Conservation (phyloP, 306 rosid species). For the Chamaecrista fasciculata region DNA sequence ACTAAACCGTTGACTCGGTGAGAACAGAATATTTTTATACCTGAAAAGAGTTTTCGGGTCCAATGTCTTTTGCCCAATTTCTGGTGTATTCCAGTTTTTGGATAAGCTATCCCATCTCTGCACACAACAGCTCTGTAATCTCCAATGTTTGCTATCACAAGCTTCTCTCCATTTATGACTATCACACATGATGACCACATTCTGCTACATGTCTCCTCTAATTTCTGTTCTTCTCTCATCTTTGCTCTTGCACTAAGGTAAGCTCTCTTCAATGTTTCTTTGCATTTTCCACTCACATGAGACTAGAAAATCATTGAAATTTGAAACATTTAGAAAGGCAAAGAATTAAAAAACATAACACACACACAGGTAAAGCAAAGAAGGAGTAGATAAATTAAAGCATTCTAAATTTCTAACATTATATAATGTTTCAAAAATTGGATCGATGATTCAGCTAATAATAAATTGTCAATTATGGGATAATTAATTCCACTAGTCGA, state of each 20-base stretch:
- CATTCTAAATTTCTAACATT: too few relatives aligned
- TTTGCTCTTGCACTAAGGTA: constrained; percentile 52
- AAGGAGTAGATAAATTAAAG: too few relatives aligned
- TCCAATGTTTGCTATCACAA: constrained; percentile 71
- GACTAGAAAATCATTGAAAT: constrained; percentile 28
- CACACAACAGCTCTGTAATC: constrained; percentile 71
- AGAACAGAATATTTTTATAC: constrained; percentile 23
- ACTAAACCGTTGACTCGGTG: too few relatives aligned
- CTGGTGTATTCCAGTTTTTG: constrained; percentile 31
- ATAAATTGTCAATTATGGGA: too few relatives aligned
- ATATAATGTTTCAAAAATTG: too few relatives aligned
- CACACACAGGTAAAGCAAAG: too few relatives aligned
- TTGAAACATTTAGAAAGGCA: background rate
- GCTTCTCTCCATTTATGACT: constrained; percentile 66
- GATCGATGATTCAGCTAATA: too few relatives aligned
- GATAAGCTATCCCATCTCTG: constrained; percentile 72
- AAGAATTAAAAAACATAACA: too few relatives aligned
- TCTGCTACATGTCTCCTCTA: constrained; percentile 32
- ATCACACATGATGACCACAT: constrained; percentile 62
- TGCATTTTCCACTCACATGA: constrained; percentile 49
- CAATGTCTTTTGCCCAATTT: constrained; percentile 42
- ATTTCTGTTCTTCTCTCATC: constrained; percentile 39
- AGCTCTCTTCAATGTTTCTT: constrained; percentile 66
- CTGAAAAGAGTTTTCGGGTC: constrained; percentile 55
- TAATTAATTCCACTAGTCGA: too few relatives aligned